phyloP scores from a whole-genome alignment of 768 basidiomycete species.

The Scleroderma citrinum region DNA sequence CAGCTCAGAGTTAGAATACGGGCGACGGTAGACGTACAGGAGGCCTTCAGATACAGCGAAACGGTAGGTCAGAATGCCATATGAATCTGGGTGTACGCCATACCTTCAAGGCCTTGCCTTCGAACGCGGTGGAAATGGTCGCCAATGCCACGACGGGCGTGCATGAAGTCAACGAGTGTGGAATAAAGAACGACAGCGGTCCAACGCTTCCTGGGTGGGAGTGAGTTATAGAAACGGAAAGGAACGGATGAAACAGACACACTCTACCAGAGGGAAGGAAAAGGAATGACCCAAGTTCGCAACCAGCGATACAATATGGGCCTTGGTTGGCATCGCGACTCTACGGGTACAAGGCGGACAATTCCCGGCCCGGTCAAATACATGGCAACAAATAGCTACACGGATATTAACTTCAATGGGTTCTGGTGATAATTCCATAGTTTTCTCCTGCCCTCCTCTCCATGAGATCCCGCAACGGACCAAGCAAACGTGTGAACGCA shows the following conservation, averaged over 20 bases:
- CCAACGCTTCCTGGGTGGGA: not conserved
- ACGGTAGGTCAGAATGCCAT: not conserved
- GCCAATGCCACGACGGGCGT: conserved; percentile 1
- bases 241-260: not conserved
- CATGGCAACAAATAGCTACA: not conserved
- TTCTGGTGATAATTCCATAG: conserved; percentile 40
- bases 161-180: conserved; percentile 19
- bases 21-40: conserved; percentile 14
- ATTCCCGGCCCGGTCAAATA: not conserved
- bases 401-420: conserved; percentile 21
- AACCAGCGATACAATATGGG: not conserved
- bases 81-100: conserved; percentile 4
- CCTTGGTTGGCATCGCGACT: conserved; percentile 31
- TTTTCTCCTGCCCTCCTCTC: conserved; percentile 80
- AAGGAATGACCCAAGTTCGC: not conserved
- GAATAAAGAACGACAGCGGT: conserved; percentile 19
- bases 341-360: not conserved
- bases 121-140: conserved; percentile 14
- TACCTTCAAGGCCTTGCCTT: conserved; percentile 27
- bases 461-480: conserved; percentile 90
- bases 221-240: conserved; percentile 1
- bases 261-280: conserved; percentile 4
- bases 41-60: conserved; percentile 13
- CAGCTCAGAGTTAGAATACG: no score
- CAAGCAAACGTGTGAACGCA: conserved; percentile 90